A percentile compares a stretch with the other conserved stretches of the same genome.
Evolutionary conservation across 2,329 filamentous ascomycete species (phyloP).

Genomic region (Lasiodiplodia sp.): DNA sequence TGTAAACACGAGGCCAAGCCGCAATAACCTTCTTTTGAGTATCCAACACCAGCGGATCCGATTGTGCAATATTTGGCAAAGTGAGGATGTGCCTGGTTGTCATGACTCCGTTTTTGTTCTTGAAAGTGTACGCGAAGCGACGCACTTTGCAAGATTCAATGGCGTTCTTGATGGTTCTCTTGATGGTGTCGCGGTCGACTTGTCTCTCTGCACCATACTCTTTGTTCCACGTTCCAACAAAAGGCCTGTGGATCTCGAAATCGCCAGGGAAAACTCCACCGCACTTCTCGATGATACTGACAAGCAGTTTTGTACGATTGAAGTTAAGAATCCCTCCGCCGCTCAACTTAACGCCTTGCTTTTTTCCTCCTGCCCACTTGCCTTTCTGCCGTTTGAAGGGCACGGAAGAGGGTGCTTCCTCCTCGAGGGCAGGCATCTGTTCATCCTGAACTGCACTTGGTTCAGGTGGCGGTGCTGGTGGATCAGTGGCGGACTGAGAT

Average conservation of each 20-base stretch:
- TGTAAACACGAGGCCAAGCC: conserved; percentile 43
- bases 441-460: background rate
- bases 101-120: conserved; percentile 54
- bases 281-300: conserved; percentile 62
- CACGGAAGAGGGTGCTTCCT: conserved; percentile 3
- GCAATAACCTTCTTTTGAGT: conserved; percentile 60
- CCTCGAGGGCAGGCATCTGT: conserved; percentile 6
- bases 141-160: conserved; percentile 59
- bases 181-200: conserved; percentile 61
- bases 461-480: background rate
- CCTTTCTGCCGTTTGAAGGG: conserved; percentile 24
- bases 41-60: conserved; percentile 54
- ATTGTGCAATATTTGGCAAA: conserved; percentile 53
- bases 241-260: conserved; percentile 63
- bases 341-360: conserved; percentile 38
- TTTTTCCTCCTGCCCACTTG: conserved; percentile 28
- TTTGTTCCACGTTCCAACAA: conserved; percentile 61
- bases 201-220: conserved; percentile 45
- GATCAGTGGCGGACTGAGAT: background rate
- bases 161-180: conserved; percentile 57
- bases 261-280: conserved; percentile 64
- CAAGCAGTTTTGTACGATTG: conserved; percentile 57
- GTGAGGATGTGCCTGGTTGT: conserved; percentile 60
- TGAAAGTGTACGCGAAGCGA: conserved; percentile 60
- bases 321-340: conserved; percentile 55